phyloP scores from a whole-genome alignment of 2,329 filamentous ascomycete species.

The Penicillium digitatum region DNA sequence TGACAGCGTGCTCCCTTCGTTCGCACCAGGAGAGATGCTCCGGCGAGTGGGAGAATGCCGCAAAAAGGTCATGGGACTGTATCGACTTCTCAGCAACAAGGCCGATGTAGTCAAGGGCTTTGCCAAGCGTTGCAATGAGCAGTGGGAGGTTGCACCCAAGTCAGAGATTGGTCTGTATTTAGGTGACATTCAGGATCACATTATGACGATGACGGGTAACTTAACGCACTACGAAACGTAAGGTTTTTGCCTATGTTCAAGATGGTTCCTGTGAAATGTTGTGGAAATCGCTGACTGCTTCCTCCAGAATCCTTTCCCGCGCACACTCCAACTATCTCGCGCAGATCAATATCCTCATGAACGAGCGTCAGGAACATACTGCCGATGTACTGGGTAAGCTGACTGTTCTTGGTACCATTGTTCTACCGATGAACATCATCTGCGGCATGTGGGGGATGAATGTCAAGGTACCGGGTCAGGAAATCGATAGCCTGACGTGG shows the following conservation, averaged over 20 bases:
- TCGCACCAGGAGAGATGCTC: conserved; percentile 73
- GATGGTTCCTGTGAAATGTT: not conserved
- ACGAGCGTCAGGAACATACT: conserved; percentile 92
- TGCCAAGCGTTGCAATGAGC: conserved; percentile 95
- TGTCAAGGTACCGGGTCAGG: conserved; percentile 89
- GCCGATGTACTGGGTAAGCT: conserved; percentile 91
- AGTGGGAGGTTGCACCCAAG: conserved; percentile 91
- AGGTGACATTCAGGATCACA: conserved; percentile 98
- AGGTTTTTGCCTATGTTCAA: conserved; percentile 32
- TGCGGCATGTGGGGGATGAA: conserved; percentile 99
- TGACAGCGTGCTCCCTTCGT: conserved; percentile 34
- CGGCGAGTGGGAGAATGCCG: conserved; percentile 87
- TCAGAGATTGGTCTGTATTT: conserved; percentile 97
- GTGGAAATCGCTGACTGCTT: conserved; percentile 11
- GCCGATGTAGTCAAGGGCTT: conserved; percentile 99
- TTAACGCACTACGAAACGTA: conserved; percentile 94
- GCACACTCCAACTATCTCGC: conserved; percentile 98
- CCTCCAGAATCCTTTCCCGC: conserved; percentile 71
- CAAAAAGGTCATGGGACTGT: conserved; percentile 96
- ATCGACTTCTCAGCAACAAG: conserved; percentile 90
- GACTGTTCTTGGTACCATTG: conserved; percentile 93
- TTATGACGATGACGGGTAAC: conserved; percentile 97
- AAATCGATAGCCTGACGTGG: conserved; percentile 72
- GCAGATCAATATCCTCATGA: conserved; percentile 98
- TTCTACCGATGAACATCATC: conserved; percentile 98